Percentiles rank a stretch among this genome's conserved stretches.
Evolutionary conservation across 257 asterid species (phyloP).

Genomic region (Solanum acaule): DNA sequence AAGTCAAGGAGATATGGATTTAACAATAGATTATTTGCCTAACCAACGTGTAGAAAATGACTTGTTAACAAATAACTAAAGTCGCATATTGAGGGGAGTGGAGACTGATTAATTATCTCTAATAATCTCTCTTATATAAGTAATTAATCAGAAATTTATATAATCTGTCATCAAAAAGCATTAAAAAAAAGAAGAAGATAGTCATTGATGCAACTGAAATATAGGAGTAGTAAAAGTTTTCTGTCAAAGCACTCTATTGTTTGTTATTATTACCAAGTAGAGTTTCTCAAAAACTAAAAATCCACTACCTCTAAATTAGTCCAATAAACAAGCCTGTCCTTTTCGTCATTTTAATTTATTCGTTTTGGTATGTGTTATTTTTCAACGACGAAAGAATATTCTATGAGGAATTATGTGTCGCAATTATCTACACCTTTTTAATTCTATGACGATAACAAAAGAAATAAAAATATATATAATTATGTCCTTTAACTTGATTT

Average conservation of each 20-base stretch:
- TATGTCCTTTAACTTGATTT: too few species aligned
- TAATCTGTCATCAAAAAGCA: background rate
- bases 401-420: background rate
- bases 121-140: background rate
- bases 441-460: background rate
- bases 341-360: background rate
- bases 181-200: background rate
- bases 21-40: background rate
- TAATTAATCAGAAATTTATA: background rate
- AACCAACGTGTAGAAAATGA: background rate
- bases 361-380: background rate
- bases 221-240: background rate
- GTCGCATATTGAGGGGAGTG: background rate
- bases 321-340: background rate
- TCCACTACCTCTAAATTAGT: background rate
- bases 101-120: background rate
- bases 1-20: background rate
- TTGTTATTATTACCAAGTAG: background rate
- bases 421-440: background rate
- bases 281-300: background rate
- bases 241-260: background rate
- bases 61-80: background rate
- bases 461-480: too few species aligned
- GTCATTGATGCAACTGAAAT: background rate
- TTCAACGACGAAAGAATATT: background rate